These are phyloP conservation scores for Hypoxylon fragiforme DNA, from an alignment of 495 filamentous ascomycete species.

Conservation along the genomic window DNA sequence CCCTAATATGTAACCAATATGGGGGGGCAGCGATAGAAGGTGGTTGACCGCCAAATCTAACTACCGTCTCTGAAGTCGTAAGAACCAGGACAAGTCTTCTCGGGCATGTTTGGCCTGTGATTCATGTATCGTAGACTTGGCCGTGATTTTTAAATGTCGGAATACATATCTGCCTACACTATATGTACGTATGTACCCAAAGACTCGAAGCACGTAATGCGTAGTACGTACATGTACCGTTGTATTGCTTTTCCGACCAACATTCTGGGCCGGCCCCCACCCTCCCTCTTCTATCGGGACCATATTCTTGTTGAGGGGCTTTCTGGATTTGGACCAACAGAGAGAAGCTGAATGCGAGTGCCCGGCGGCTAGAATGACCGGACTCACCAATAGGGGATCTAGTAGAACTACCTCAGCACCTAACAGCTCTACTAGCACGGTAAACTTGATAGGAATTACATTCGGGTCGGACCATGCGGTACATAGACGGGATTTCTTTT, in stretches of 20 bases:
- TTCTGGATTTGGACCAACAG: slow-evolving; percentile 23
- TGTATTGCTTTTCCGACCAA: slow-evolving; percentile 14
- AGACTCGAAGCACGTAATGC: slow-evolving; percentile 26
- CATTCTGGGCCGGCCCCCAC: slow-evolving; percentile 21
- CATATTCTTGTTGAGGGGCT: slow-evolving; percentile 4
- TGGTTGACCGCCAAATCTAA: slow-evolving; percentile 29
- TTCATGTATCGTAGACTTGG: slow-evolving; percentile 16
- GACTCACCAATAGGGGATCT: slow-evolving; percentile 8
- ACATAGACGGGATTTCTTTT: too few species aligned
- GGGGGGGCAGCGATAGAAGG: slow-evolving; percentile 4
- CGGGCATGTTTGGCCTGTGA: slow-evolving; percentile 13
- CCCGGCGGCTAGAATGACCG: slow-evolving; percentile 14
- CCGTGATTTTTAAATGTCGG: slow-evolving; percentile 11
- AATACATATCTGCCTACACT: slow-evolving; percentile 1
- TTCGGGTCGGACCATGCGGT: background rate
- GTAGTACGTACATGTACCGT: slow-evolving; percentile 16
- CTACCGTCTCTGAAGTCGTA: slow-evolving; percentile 3
- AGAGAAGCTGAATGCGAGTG: slow-evolving; percentile 21
- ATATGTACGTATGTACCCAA: background rate
- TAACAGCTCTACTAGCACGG: too few species aligned
- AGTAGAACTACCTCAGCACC: too few species aligned
- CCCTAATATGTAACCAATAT: slow-evolving; percentile 5
- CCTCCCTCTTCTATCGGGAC: slow-evolving; percentile 7
- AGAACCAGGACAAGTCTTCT: slow-evolving; percentile 21
- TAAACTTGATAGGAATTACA: background rate